Conservation (phyloP, 2,329 filamentous ascomycete genomes). For the Pestalotiopsis sp. region DNA sequence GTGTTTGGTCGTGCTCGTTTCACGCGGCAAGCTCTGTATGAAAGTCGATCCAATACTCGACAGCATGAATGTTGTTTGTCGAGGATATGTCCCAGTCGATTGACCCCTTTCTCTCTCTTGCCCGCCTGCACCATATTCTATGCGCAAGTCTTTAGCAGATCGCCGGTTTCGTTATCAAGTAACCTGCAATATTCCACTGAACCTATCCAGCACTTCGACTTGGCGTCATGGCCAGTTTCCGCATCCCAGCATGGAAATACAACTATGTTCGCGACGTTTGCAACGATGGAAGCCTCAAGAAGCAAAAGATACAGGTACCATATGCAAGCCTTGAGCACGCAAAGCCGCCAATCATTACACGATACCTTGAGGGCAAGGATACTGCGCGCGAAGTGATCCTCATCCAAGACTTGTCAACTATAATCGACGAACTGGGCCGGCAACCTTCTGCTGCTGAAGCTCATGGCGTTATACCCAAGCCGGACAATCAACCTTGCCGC, state of each 20-base stretch:
- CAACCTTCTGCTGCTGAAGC: constrained; percentile 22
- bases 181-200: background rate
- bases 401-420: constrained; percentile 13
- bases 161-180: background rate
- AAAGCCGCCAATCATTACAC: constrained; percentile 20
- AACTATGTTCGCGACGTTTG: constrained; percentile 14
- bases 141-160: background rate
- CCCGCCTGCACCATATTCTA: background rate
- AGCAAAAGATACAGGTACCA: constrained; percentile 25
- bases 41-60: background rate
- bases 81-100: background rate
- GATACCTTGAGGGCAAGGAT: constrained; percentile 21
- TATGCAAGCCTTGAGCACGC: constrained; percentile 17
- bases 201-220: background rate
- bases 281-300: background rate
- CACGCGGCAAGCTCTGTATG: background rate
- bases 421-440: constrained; percentile 19
- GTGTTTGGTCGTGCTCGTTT: background rate
- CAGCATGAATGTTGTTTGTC: background rate
- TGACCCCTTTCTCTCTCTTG: background rate
- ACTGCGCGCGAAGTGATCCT: constrained; percentile 21
- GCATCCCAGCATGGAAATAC: constrained; percentile 26
- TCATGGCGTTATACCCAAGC: constrained; percentile 25
- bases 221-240: constrained; percentile 15
- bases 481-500: constrained; percentile 5